A percentile compares a stretch with the other conserved stretches of the same genome.
These are phyloP conservation scores for Kokia cookei DNA, from an alignment of 441 rosid genomes.

Conservation along the genomic window DNA sequence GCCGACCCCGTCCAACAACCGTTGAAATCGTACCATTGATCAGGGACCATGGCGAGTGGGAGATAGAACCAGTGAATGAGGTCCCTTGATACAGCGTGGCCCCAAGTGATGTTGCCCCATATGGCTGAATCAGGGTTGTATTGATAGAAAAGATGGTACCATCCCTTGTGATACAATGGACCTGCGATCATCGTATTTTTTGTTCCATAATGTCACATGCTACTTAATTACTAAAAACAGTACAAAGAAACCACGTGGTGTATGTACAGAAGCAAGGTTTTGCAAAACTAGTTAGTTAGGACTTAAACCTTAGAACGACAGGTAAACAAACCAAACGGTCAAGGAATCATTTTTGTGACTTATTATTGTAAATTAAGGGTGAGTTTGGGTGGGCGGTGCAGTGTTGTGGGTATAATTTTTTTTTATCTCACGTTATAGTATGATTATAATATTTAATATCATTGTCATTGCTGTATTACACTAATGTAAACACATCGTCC, in stretches of 20 bases:
- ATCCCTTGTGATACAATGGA: slow-evolving; percentile 65
- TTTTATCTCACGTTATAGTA: no score
- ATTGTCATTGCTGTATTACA: no score
- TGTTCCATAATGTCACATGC: not conserved
- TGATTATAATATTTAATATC: no score
- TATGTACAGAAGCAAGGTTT: not conserved
- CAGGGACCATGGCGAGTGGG: slow-evolving; percentile 66
- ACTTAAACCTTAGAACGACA: not conserved
- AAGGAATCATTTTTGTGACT: no score
- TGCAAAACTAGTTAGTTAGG: not conserved
- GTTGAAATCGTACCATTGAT: slow-evolving; percentile 52
- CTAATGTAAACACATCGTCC: no score
- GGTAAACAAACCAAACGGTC: not conserved
- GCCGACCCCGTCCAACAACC: slow-evolving; percentile 93
- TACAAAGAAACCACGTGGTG: not conserved
- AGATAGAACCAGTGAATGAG: slow-evolving; percentile 82
- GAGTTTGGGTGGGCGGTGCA: no score
- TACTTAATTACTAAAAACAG: not conserved
- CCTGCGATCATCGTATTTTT: slow-evolving; percentile 28
- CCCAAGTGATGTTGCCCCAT: slow-evolving; percentile 90
- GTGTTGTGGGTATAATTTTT: no score
- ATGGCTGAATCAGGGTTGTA: slow-evolving; percentile 71
- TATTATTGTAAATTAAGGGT: no score
- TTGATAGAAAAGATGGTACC: slow-evolving; percentile 89
- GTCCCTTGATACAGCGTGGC: slow-evolving; percentile 70